These are phyloP conservation scores for Beta vulgaris DNA, from an alignment of 148 eudicot genomes.

Conservation along the genomic window DNA sequence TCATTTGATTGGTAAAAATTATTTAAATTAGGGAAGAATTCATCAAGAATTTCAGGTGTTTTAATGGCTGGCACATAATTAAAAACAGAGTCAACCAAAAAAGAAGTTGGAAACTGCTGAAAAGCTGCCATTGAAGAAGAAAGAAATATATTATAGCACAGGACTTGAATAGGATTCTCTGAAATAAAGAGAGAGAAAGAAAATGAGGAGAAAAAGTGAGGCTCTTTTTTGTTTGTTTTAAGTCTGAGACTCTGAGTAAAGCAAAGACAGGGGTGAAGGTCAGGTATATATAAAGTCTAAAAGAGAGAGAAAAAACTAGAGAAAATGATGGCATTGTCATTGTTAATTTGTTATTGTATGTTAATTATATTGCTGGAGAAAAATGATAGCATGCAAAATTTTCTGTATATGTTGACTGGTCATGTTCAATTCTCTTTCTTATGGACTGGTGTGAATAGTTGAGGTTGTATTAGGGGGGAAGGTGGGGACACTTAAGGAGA, in stretches of 20 bases:
- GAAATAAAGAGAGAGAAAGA: constrained; percentile 2
- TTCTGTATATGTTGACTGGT: neutral
- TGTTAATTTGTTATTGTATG: neutral
- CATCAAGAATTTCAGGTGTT: neutral
- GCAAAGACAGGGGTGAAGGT: neutral
- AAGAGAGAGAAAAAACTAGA: neutral
- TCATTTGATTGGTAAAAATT: constrained; percentile 12
- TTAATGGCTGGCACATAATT: constrained; percentile 18
- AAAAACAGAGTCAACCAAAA: constrained; percentile 28
- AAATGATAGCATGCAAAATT: neutral
- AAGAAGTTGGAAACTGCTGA: constrained; percentile 31
- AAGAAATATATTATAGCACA: neutral
- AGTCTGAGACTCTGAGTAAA: constrained; percentile 10
- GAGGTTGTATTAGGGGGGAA: constrained; percentile 13
- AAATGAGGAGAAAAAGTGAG: neutral
- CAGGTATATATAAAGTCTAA: constrained; percentile 26
- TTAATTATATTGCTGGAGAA: neutral
- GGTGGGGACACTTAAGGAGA: constrained; percentile 24
- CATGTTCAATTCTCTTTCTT: neutral
- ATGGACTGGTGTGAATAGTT: neutral
- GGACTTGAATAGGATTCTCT: constrained; percentile 13
- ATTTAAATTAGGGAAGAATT: constrained; percentile 16
- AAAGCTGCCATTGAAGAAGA: constrained; percentile 35
- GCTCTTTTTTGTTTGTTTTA: neutral
- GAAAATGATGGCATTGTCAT: neutral